Base-by-base conservation (phyloP, 768 basidiomycete genomes). In the Calvatia gigantea region DNA sequence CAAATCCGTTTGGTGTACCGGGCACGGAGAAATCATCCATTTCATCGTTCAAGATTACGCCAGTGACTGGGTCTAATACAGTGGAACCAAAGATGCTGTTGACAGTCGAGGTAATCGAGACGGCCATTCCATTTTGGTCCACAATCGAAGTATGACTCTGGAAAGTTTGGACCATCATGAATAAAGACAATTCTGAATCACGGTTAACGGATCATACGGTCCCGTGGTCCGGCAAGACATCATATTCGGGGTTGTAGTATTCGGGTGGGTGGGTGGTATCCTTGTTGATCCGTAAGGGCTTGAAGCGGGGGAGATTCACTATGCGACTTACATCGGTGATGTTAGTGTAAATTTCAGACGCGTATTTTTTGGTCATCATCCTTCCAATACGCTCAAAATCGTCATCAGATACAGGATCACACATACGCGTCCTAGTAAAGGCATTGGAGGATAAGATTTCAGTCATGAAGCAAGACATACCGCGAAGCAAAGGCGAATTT, bases 11-110 rank as follows among this genome's bases (percentile, higher is more conserved):
- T 5, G 91, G 81, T n/a, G 70, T 69, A 2, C 89, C 93, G 1
- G 94, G 95, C 0, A 75, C 86, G 9, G 93, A 89, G 68, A 98
- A 98, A 69, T 98, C 96, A 59, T 94, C 91, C 89, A 93, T 91
- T 81, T 96, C 91, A 64, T 98, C 85, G 63, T 98, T 98, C 38
- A 98, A 70, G 48, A 98, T 80, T 27, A 98, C 78, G 0, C 96
- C 95, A 0, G 94, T 97, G 49, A 84, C 79, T 0, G 89, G 81
- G 69, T 96, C 94, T 60, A 96, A 75, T 1, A 98, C 90, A 54
- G 79, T 81, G 2, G 91, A 94, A 14, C 95, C 96, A 69, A 96
- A 98, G 15, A 95, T 74, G 0, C 87, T 70, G 67, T 98, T 98
- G 43, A 98, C 86, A 0, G 95, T 95, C 3, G 90, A 87, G 1